Evolutionary conservation across 139 green algal species (phyloP).

Genomic region (Chlamydomonas schloesseri): DNA sequence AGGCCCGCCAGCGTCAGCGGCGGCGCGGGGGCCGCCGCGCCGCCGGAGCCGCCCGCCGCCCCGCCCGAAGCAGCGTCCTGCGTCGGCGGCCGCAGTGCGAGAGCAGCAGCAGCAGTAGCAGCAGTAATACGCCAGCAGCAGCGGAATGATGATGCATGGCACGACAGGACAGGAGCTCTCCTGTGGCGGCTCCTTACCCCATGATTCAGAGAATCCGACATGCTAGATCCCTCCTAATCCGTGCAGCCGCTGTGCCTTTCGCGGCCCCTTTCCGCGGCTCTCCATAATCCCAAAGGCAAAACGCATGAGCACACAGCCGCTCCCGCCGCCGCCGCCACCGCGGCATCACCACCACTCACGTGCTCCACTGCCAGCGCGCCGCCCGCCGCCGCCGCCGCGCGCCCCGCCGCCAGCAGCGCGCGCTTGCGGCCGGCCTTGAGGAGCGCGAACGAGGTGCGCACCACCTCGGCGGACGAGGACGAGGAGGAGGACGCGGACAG

Average conservation of each 20-base stretch:
- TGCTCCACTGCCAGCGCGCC: slow-evolving; percentile 28
- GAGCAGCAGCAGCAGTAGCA: no score
- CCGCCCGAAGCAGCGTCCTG: not conserved
- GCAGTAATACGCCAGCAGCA: no score
- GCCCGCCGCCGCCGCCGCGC: not conserved
- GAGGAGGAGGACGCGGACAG: not conserved
- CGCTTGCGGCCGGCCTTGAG: slow-evolving; percentile 69
- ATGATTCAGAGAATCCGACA: no score
- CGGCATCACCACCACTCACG: not conserved
- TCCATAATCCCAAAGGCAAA: no score
- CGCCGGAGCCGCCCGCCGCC: not conserved
- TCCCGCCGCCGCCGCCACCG: not conserved
- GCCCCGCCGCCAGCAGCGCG: slow-evolving; percentile 17
- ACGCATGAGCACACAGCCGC: no score
- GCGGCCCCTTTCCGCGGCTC: no score
- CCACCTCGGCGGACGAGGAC: slow-evolving; percentile 48
- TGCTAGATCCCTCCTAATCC: no score
- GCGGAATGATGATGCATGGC: no score
- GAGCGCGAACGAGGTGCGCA: slow-evolving; percentile 74
- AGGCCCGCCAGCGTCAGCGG: slow-evolving; percentile 55
- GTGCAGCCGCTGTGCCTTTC: no score
- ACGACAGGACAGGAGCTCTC: no score
- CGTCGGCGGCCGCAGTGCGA: not conserved
- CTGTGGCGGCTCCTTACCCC: no score
- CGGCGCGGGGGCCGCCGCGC: not conserved